Evolutionary conservation across 768 basidiomycete genomes (phyloP).

Genomic region (Auriscalpium vulgare): DNA sequence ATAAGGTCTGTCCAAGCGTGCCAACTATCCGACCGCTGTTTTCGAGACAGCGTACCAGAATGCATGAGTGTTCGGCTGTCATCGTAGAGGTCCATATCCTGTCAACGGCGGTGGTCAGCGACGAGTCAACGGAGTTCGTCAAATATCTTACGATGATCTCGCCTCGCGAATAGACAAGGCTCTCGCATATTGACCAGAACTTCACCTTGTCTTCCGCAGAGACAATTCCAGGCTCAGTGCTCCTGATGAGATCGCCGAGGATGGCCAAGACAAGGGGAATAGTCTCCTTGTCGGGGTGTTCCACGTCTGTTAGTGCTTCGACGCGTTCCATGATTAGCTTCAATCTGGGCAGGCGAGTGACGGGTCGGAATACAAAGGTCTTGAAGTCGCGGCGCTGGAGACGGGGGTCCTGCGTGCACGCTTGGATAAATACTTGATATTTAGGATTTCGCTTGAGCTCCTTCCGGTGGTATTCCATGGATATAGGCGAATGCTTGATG

Average conservation of each 20-base stretch:
- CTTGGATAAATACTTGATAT: slow-evolving; percentile 63
- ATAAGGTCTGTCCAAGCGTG: slow-evolving; percentile 65
- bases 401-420: slow-evolving; percentile 53
- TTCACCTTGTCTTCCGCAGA: slow-evolving; percentile 90
- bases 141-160: slow-evolving; percentile 63
- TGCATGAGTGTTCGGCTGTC: slow-evolving; percentile 67
- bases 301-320: slow-evolving; percentile 53
- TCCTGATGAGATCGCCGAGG: slow-evolving; percentile 67
- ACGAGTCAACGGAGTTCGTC: not conserved
- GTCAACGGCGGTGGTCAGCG: slow-evolving; percentile 3
- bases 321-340: slow-evolving; percentile 67
- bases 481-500: slow-evolving; percentile 83
- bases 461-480: slow-evolving; percentile 73
- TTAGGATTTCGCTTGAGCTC: slow-evolving; percentile 61
- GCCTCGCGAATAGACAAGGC: slow-evolving; percentile 62
- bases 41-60: slow-evolving; percentile 54
- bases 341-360: slow-evolving; percentile 81
- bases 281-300: slow-evolving; percentile 74
- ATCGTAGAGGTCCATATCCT: slow-evolving; percentile 82
- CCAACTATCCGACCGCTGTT: slow-evolving; percentile 56
- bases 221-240: slow-evolving; percentile 84
- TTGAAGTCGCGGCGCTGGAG: slow-evolving; percentile 69
- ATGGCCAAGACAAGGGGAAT: slow-evolving; percentile 67
- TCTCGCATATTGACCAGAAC: slow-evolving; percentile 75
- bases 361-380: slow-evolving; percentile 78